Conservation (phyloP, 208 protist genomes). For the Leishmania mexicana region DNA sequence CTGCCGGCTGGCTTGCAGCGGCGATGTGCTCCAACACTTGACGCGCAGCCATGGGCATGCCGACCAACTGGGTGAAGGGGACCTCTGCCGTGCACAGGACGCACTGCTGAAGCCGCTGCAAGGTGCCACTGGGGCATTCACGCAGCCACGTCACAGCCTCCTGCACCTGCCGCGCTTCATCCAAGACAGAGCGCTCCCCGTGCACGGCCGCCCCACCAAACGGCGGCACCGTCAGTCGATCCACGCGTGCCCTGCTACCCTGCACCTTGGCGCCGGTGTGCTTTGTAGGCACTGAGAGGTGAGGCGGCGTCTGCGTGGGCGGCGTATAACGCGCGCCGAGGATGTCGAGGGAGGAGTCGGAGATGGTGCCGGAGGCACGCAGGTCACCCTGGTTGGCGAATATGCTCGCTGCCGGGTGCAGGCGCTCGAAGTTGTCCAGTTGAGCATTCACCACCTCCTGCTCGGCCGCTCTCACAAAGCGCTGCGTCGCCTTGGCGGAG, state of each 20-base stretch:
- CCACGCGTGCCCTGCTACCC: slow-evolving; percentile 3
- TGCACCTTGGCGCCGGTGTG: not conserved
- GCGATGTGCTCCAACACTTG: slow-evolving; percentile 7
- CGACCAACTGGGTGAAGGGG: slow-evolving; percentile 29
- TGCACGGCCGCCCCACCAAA: slow-evolving; percentile 17
- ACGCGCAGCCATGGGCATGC: slow-evolving; percentile 35
- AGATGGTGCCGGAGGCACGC: slow-evolving; percentile 5
- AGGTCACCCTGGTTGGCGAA: not conserved
- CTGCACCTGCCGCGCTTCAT: slow-evolving; percentile 36
- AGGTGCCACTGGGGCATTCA: slow-evolving; percentile 37
- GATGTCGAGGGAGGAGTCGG: slow-evolving; percentile 19
- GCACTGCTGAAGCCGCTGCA: slow-evolving; percentile 51
- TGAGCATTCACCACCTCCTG: slow-evolving; percentile 24
- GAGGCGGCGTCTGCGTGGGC: not conserved
- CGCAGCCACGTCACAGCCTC: slow-evolving; percentile 46
- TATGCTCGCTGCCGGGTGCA: not conserved
- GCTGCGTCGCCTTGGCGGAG: not conserved
- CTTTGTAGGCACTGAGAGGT: not conserved
- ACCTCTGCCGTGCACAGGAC: slow-evolving; percentile 38
- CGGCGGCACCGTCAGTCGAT: slow-evolving; percentile 23
- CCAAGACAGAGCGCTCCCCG: slow-evolving; percentile 27
- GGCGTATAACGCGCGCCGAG: not conserved
- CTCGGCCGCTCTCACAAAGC: slow-evolving; percentile 4
- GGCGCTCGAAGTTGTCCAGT: slow-evolving; percentile 18
- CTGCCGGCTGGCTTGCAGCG: not conserved